Evolutionary conservation across 805 yeast species (phyloP).

Genomic region (Candida ficus): DNA sequence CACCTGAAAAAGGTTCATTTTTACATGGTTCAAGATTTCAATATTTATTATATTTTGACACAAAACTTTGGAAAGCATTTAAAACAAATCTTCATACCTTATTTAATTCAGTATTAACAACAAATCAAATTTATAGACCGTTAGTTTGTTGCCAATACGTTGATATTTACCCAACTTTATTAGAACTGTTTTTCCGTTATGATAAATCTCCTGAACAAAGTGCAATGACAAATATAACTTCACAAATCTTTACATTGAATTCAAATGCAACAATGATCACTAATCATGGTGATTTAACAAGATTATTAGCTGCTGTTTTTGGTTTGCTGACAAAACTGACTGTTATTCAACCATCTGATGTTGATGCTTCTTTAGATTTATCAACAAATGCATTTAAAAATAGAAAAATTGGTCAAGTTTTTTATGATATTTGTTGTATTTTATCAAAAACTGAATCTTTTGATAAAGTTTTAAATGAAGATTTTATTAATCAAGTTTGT

Average conservation of each 20-base stretch:
- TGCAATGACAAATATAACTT: slow-evolving; percentile 62
- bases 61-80: slow-evolving; percentile 63
- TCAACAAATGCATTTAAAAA: slow-evolving; percentile 42
- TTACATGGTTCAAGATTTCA: slow-evolving; percentile 39
- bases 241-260: slow-evolving; percentile 79
- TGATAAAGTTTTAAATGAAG: slow-evolving; percentile 36
- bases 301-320: slow-evolving; percentile 57
- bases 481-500: slow-evolving; percentile 53
- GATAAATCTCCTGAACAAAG: slow-evolving; percentile 82
- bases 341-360: slow-evolving; percentile 38
- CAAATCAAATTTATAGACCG: slow-evolving; percentile 50
- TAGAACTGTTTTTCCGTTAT: slow-evolving; percentile 59
- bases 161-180: slow-evolving; percentile 71
- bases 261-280: slow-evolving; percentile 61
- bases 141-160: slow-evolving; percentile 75
- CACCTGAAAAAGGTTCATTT: neutral
- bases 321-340: slow-evolving; percentile 55
- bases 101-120: slow-evolving; percentile 58
- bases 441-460: slow-evolving; percentile 62
- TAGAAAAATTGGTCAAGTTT: slow-evolving; percentile 72
- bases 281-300: slow-evolving; percentile 57
- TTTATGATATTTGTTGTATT: slow-evolving; percentile 74
- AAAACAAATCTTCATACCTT: slow-evolving; percentile 57
- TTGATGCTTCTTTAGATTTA: slow-evolving; percentile 26
- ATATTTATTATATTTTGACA: slow-evolving; percentile 50